Evolutionary conservation across 2,329 filamentous ascomycete genomes (phyloP).

Genomic region (Phialemoniopsis sp.): DNA sequence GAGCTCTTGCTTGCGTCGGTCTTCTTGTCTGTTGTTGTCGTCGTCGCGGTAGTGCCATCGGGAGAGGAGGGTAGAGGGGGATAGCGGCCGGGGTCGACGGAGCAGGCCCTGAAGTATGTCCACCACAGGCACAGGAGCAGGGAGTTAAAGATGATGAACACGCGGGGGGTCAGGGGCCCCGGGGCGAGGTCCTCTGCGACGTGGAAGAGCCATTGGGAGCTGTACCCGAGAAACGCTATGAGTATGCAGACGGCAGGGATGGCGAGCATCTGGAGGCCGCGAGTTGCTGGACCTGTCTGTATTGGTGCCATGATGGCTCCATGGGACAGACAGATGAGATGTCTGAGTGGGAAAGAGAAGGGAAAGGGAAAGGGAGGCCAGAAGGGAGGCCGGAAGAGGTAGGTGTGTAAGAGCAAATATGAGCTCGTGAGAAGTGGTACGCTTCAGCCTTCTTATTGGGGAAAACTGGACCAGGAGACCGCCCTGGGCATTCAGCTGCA

Average conservation of each 20-base stretch:
- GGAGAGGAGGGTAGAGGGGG: slow-evolving; percentile 25
- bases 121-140: slow-evolving; percentile 62
- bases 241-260: slow-evolving; percentile 65
- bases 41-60: slow-evolving; percentile 14
- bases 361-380: too few species aligned
- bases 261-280: slow-evolving; percentile 51
- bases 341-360: too few species aligned
- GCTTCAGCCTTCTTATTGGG: too few species aligned
- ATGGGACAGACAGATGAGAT: too few species aligned
- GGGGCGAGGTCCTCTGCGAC: slow-evolving; percentile 53
- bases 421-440: too few species aligned
- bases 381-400: too few species aligned
- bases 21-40: slow-evolving; percentile 2
- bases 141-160: slow-evolving; percentile 62
- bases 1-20: not conserved
- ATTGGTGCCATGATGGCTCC: slow-evolving; percentile 6
- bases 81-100: slow-evolving; percentile 54
- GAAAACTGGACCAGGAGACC: too few species aligned
- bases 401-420: too few species aligned
- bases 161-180: slow-evolving; percentile 50
- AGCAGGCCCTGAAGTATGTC: slow-evolving; percentile 62
- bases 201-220: slow-evolving; percentile 67
- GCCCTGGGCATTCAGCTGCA: too few species aligned
- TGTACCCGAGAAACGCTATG: slow-evolving; percentile 67
- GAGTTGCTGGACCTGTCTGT: slow-evolving; percentile 29